Base-by-base conservation (phyloP, 352 stramenopile species). In the Globisporangium acanthophoron region DNA sequence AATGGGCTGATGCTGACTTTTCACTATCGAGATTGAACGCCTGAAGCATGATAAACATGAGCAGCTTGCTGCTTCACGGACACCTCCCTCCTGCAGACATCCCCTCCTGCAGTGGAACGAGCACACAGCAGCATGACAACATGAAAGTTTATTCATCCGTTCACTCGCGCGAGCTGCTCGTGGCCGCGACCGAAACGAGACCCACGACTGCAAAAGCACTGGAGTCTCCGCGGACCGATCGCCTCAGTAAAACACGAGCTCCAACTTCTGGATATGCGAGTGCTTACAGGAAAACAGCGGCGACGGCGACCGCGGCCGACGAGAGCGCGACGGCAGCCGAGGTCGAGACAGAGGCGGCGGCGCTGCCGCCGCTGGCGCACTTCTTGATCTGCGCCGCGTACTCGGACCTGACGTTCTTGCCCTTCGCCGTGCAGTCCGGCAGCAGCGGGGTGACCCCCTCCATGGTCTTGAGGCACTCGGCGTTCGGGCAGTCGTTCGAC, bases 341-440 rank as follows among this genome's bases (percentile, higher is more conserved):
- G 1, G 12, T 8, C 24, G 29, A n/a, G 24, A 35, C 39, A 4
- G 21, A 15, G 3, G 47, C 3, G 11, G n/a, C 27, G 47, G 16
- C n/a, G 41, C 16, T 47, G 7, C 5, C 2, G 41, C 16, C 24
- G 20, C 5, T 9, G 27, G 20, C 29, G 27, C 47, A 52, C 24
- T 52, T 15, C 47, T 52, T 52, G 47, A 52, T 12, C 24, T 0
- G 1, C 12, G 13, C 16, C 8, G 24, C 47, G 47, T 13, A 52
- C 47, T 52, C 47, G 47, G 27, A 11, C 47, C 39, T 52, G 21
- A 9, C 1, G 47, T 35, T 52, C 47, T 52, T 52, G 12, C 47
- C 47, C 24, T 52, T 13, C 0, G 4, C 11, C 47, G 47, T 52
- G 47, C 47, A 52, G 47, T 52, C 47, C 21, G 47, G 47, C n/a